These are phyloP conservation scores for Aspergillus pseudoviridinutans DNA, from an alignment of 2,329 filamentous ascomycete genomes.

Conservation along the genomic window DNA sequence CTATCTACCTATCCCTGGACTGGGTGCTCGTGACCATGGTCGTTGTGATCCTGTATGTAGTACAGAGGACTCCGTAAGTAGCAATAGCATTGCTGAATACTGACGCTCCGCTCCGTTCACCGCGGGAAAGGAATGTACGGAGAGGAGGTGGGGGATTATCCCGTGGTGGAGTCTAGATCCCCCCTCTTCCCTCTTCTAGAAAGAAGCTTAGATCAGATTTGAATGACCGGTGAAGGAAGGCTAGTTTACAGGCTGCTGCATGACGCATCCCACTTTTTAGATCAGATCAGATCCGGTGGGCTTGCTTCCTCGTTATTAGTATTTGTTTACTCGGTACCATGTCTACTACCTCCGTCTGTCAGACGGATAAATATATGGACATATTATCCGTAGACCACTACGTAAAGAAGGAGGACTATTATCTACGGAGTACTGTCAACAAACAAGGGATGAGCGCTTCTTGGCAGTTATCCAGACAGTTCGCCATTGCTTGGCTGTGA, in stretches of 20 bases:
- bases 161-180: background rate
- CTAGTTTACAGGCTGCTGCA: background rate
- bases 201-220: background rate
- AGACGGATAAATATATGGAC: background rate
- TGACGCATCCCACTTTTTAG: background rate
- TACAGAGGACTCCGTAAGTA: background rate
- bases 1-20: background rate
- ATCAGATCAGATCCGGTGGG: background rate
- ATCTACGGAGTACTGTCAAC: background rate
- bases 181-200: background rate
- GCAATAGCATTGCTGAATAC: background rate
- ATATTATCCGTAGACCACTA: background rate
- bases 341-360: too few relatives aligned
- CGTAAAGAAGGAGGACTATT: background rate
- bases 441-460: background rate
- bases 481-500: constrained; percentile 18
- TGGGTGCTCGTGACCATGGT: background rate
- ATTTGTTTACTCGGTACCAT: too few relatives aligned
- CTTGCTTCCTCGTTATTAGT: too few relatives aligned
- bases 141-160: background rate
- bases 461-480: background rate
- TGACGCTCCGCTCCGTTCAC: background rate
- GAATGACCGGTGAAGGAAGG: background rate
- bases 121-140: background rate
- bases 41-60: background rate